phyloP scores from a whole-genome alignment of 1,284 basidiomycete species.

The Leccinum proximum region DNA sequence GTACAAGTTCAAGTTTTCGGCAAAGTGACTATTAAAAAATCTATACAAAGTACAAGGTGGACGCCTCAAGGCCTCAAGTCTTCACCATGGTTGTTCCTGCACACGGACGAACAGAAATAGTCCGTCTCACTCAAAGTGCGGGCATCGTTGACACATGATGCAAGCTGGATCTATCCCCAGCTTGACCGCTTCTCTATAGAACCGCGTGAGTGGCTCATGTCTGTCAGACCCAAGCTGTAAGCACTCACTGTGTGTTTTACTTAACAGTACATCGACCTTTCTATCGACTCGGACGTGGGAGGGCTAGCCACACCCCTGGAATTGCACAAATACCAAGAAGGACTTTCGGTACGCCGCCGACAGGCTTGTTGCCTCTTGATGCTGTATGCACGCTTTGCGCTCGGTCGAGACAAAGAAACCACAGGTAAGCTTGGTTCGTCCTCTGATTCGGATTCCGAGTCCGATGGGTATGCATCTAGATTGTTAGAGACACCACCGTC shows the following conservation, averaged over 20 bases:
- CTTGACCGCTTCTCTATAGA: conserved; percentile 30
- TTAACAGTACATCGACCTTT: conserved; percentile 30
- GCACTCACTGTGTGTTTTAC: conserved; percentile 29
- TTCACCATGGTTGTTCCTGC: conserved; percentile 33
- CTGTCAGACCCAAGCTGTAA: conserved; percentile 1
- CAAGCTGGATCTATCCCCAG: conserved; percentile 29
- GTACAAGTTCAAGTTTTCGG: not conserved
- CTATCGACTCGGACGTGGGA: conserved; percentile 22
- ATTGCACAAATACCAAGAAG: conserved; percentile 22
- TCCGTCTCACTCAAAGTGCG: conserved; percentile 25
- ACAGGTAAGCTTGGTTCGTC: conserved; percentile 14
- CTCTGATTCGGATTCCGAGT: conserved; percentile 26
- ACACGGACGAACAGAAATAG: conserved; percentile 32
- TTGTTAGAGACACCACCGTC: conserved; percentile 22
- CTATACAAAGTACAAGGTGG: conserved; percentile 3
- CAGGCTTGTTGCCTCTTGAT: conserved; percentile 13
- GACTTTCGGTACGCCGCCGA: conserved; percentile 5
- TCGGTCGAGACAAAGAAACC: conserved; percentile 7
- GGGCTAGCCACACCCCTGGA: conserved; percentile 23
- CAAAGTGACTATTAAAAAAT: not conserved
- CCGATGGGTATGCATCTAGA: conserved; percentile 33
- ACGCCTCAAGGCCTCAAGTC: conserved; percentile 16
- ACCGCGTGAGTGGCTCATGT: conserved; percentile 9
- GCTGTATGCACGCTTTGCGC: conserved; percentile 9
- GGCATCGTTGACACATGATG: conserved; percentile 33